Evolutionary conservation across 805 yeast species (phyloP).

Genomic region (Saturnispora serradocipensis): DNA sequence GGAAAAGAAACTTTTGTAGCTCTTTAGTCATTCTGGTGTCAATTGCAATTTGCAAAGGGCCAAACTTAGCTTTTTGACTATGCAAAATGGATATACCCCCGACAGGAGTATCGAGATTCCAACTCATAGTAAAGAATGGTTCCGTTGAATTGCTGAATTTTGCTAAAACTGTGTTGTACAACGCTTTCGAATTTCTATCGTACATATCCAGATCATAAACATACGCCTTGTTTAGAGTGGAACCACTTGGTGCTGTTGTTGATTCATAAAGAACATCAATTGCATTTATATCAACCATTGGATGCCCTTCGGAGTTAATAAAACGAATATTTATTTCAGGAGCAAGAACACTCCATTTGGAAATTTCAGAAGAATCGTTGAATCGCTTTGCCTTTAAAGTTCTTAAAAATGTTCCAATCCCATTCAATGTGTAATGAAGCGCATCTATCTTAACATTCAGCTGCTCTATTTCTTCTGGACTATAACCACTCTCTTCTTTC

Average conservation of each 20-base stretch:
- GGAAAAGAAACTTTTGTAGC: constrained; percentile 32
- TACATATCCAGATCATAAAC: constrained; percentile 65
- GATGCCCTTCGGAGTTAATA: constrained; percentile 47
- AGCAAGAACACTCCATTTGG: constrained; percentile 52
- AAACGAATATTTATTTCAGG: constrained; percentile 68
- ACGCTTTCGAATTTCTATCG: constrained; percentile 48
- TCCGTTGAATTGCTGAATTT: constrained; percentile 12
- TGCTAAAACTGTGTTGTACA: constrained; percentile 63
- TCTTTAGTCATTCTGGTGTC: constrained; percentile 46
- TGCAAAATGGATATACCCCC: constrained; percentile 57
- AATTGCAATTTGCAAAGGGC: constrained; percentile 48
- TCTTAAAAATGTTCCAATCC: constrained; percentile 22
- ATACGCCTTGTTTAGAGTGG: constrained; percentile 53
- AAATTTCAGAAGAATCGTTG: constrained; percentile 29
- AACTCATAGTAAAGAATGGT: constrained; percentile 34
- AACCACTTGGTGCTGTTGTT: constrained; percentile 56
- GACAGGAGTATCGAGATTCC: constrained; percentile 51
- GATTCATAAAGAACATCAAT: constrained; percentile 54
- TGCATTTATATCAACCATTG: constrained; percentile 67
- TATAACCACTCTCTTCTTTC: not conserved
- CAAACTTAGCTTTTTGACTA: constrained; percentile 37
- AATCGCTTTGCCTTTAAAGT: constrained; percentile 21
- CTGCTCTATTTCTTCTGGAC: constrained; percentile 7
- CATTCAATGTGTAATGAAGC: constrained; percentile 18
- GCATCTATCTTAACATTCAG: constrained; percentile 24